Conservation (phyloP, 164 flowering plant genomes). For the Aristolochia fimbriata region DNA sequence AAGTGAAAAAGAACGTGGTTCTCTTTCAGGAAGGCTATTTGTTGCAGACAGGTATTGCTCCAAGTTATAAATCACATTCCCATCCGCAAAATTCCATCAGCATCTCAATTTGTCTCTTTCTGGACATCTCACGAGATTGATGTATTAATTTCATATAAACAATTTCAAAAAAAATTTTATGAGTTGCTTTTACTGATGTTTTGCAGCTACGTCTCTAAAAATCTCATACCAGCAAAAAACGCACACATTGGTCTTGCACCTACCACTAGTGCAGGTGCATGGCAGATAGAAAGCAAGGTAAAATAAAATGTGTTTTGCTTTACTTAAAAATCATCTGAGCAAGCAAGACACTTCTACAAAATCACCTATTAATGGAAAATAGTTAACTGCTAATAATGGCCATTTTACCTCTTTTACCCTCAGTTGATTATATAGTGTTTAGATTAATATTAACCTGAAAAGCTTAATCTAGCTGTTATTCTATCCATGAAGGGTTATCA, state of each 20-base stretch:
- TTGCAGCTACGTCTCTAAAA: conserved; percentile 24
- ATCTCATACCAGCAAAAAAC: conserved; percentile 27
- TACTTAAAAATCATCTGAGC: too few relatives aligned
- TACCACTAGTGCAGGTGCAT: conserved; percentile 32
- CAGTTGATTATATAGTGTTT: not conserved
- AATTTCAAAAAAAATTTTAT: not conserved
- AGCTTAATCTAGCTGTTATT: not conserved
- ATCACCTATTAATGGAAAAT: too few relatives aligned
- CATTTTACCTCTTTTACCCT: not conserved
- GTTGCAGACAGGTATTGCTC: conserved; percentile 32
- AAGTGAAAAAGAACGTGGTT: conserved; percentile 30
- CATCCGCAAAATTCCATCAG: too few relatives aligned
- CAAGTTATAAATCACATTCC: too few relatives aligned
- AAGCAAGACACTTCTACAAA: too few relatives aligned
- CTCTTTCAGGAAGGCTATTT: conserved; percentile 29
- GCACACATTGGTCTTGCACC: conserved; percentile 39
- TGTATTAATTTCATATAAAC: not conserved
- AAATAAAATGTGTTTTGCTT: not conserved
- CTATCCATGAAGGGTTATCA: conserved; percentile 36
- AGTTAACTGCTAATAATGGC: too few relatives aligned
- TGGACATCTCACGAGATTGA: not conserved
- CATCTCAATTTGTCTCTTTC: too few relatives aligned
- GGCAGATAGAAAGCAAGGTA: conserved; percentile 57
- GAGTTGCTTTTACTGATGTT: not conserved
- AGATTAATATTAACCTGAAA: not conserved